Conservation (phyloP, 2,329 filamentous ascomycete genomes). For the Cladophialophora yegresii region DNA sequence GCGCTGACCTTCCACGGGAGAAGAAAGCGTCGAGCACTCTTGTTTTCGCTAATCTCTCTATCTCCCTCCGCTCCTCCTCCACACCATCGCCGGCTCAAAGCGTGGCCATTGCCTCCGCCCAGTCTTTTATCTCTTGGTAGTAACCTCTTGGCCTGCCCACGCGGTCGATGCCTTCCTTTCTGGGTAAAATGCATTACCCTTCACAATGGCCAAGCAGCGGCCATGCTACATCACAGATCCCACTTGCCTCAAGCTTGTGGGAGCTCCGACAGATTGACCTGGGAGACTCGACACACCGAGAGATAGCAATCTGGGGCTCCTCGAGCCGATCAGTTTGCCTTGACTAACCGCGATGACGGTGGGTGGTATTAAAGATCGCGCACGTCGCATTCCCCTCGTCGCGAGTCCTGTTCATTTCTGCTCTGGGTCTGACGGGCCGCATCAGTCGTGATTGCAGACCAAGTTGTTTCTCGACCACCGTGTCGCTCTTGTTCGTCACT, state of each 20-base stretch:
- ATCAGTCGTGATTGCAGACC: background rate
- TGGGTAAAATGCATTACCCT: slow-evolving; percentile 1
- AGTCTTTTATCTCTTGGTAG: slow-evolving; percentile 21
- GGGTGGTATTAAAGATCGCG: slow-evolving; percentile 13
- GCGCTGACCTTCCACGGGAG: background rate
- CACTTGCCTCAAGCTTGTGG: background rate
- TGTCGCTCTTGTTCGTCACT: background rate
- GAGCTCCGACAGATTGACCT: slow-evolving; percentile 5
- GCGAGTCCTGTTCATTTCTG: background rate
- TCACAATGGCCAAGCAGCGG: slow-evolving; percentile 12
- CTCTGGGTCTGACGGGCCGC: background rate
- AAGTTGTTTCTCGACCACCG: background rate
- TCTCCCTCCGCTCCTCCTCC: slow-evolving; percentile 5
- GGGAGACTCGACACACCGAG: background rate
- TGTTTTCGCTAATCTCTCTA: slow-evolving; percentile 4
- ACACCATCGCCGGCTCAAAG: slow-evolving; percentile 7
- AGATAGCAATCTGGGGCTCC: slow-evolving; percentile 13
- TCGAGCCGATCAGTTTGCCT: slow-evolving; percentile 4
- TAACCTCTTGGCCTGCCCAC: slow-evolving; percentile 6
- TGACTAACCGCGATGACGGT: background rate
- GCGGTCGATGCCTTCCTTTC: background rate
- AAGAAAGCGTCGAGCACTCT: background rate
- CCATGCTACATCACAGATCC: slow-evolving; percentile 11
- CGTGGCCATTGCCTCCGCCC: slow-evolving; percentile 2
- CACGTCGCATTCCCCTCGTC: background rate